Evolutionary conservation across 345 rosid species (phyloP), one percentile per base, ranked within the genome.

Genomic region (Cardamine resedifolia): DNA sequence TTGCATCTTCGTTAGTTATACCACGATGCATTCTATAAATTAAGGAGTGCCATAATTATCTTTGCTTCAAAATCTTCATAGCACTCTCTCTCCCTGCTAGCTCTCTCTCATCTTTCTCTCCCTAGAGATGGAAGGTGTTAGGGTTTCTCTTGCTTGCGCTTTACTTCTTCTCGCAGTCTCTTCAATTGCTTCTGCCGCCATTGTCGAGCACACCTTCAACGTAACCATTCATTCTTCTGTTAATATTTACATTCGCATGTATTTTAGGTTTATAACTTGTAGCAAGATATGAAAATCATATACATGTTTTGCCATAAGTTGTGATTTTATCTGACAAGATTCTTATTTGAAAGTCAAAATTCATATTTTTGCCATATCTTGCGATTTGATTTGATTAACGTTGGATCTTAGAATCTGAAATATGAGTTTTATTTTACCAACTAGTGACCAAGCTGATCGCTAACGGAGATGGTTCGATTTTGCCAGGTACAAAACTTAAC

Each of bases 401-500:
- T 11, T 20, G 10, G 34, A 64, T 21, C 28, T 2, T 56, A 53
- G 7, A 33, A n/a, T 44, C 31, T 34, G 30, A 33, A 31, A n/a
- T 18, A 44, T 44, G 58, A 43, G 21, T 45, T 41, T 41, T 31
- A 8, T 19, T 23, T 23, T 36, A 66, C 60, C n/a, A n/a, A n/a
- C n/a, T n/a, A n/a, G n/a, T n/a, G n/a, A n/a, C n/a, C 7, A 58
- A 23, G 23, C n/a, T n/a, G 23, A 52, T 24, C 8, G 36, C 34
- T 68, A 68, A 68, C 50, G 74, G 64, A 59, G 44, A 58, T 36
- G n/a, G 34, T 58, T 21, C 7, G 60, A 9, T 34, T 34, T 61
- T 67, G 12, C 16, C 87, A 94, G 98, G 96, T 94, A 70, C 52
- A 84, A 87, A 88, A 89, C 66, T 74, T 81, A 15, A 85, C 89